Conservation (phyloP, 495 filamentous ascomycete genomes). For the Neurospora pannonica region DNA sequence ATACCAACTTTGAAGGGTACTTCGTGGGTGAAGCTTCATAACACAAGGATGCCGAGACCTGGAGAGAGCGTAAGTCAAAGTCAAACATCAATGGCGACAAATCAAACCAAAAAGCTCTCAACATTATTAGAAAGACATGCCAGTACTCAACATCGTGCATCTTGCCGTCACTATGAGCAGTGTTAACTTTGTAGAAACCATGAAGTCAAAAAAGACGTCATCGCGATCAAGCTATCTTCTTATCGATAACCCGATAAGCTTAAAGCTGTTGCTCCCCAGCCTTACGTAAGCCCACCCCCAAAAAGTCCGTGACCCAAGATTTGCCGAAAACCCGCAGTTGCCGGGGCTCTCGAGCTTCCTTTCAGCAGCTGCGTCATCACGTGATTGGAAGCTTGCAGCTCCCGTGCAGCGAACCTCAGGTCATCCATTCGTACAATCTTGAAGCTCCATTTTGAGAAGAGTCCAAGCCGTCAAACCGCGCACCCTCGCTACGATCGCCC, state of each 20-base stretch:
- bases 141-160: not conserved
- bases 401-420: constrained; percentile 14
- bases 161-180: not conserved
- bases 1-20: not conserved
- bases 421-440: constrained; percentile 9
- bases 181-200: not conserved
- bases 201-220: not conserved
- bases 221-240: not conserved
- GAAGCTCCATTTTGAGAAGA: constrained; percentile 16
- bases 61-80: not conserved
- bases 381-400: constrained; percentile 6
- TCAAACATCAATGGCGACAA: not conserved
- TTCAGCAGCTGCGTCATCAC: not conserved
- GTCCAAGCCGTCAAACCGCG: constrained; percentile 18
- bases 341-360: not conserved
- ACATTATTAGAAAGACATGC: not conserved
- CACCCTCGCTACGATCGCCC: constrained; percentile 6
- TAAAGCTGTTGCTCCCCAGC: not conserved
- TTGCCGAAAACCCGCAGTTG: not conserved
- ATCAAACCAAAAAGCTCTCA: not conserved
- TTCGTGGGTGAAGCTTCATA: not conserved
- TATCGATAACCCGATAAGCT: not conserved
- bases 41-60: not conserved
- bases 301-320: not conserved
- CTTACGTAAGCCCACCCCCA: not conserved